Base-by-base conservation (phyloP, 768 basidiomycete species). In the Tylopilus sp. region DNA sequence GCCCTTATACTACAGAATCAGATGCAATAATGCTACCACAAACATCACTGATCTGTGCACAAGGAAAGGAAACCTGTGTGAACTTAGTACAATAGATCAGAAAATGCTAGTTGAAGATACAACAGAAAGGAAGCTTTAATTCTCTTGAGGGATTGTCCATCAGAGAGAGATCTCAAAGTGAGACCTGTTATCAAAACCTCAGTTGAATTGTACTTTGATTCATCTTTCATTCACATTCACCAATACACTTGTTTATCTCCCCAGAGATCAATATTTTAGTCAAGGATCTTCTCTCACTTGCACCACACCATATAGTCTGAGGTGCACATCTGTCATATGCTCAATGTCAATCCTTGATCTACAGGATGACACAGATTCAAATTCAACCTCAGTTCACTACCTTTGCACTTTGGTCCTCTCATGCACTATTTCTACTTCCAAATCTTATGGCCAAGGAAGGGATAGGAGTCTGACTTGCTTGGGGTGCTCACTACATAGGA, bases 141-240 rank as follows among this genome's bases (percentile, higher is more conserved):
- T 65, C 71, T 5, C 76, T 98, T 17, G 92, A 96, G 79, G n/a
- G 78, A 5, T 97, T 92, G 92, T 84, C 89, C 0, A 67, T 95
- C 49, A 87, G 91, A 66, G 96, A 98, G 64, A 92, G 98, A 34
- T 68, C 70, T 4, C 70, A 68, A 57, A 68, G 70, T 70, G 31
- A 14, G 59, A 22, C 38, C 26, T 26, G 29, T 28, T 40, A 47
- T 14, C 45, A 6, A 26, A 2, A 9, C 16, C 26, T 37, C 14
- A 9, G 24, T 24, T 30, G 14, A 30, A 46, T 30, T 21, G 10
- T 48, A 22, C 12, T 34, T 48, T n/a, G 28, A 25, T 47, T 45
- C 31, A 16, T 24, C 22, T 10, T 22, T 22, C 38, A 24, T 13
- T 24, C 22, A 16, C 38, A 11, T 24, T 24, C 14, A 3, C 22